Evolutionary conservation across 352 stramenopile species (phyloP), one percentile per base, ranked within the genome.

Genomic region (Globisporangium parvum): DNA sequence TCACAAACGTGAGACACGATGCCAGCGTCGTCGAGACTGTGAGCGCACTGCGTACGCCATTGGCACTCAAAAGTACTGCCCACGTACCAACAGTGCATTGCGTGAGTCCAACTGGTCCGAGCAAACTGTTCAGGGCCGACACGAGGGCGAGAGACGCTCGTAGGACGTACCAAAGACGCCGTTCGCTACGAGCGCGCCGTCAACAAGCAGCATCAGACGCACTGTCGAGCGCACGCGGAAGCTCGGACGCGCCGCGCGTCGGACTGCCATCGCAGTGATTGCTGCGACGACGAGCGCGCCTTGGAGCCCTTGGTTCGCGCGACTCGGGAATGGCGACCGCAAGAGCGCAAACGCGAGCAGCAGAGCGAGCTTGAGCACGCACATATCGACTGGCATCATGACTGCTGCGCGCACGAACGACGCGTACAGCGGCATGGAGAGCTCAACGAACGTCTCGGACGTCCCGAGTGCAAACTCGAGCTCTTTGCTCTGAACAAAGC

Each of bases 21-120:
- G 64, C 72, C 57, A 87, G 69, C 4, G 74, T 69, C 5, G 80
- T 86, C 20, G 77, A 67, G 0, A 90, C 80, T 8, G 77, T 90
- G 14, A 90, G 66, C 11, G 77, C 77, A 37, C 77, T 90, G 8
- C 70, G 67, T 0, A 87, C 75, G 15, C 66, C 67, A 59, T 79
- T 87, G 18, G 79, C 65, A 45, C 69, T 85, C 24, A 90, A 45
- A 6, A 85, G 48, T 0, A 73, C 80, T 89, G 44, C 9, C 31
- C 31, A 37, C 6, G 11, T 17, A 26, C 39, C 5, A 12, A 1
- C 4, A 9, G 8, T 42, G 39, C 39, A n/a, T n/a, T n/a, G 39
- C 39, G 14, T 42, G 39, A 65, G 3, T 23, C 26, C 40, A 0
- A 42, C 51, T 10, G 40, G 15, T 53, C n/a, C n/a, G n/a, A n/a